Evolutionary conservation across 805 yeast species (phyloP).

Genomic region (Suhomyces pyralidae): DNA sequence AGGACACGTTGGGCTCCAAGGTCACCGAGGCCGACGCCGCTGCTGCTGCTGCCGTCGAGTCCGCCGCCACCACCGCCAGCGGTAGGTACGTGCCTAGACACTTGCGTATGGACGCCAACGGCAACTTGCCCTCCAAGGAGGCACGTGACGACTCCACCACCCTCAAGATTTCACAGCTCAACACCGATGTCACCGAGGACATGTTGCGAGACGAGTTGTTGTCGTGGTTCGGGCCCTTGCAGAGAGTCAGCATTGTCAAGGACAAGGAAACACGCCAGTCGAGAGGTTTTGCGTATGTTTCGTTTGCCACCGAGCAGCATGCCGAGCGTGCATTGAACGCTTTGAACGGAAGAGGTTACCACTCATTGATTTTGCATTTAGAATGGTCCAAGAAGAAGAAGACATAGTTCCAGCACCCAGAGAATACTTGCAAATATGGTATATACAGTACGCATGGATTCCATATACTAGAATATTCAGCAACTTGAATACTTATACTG

Average conservation of each 20-base stretch:
- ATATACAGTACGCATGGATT: too few relatives aligned
- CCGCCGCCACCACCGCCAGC: constrained; percentile 16
- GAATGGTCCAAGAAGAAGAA: constrained; percentile 49
- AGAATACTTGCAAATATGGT: too few relatives aligned
- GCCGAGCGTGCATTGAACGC: constrained; percentile 77
- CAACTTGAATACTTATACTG: too few relatives aligned
- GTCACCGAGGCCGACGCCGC: constrained; percentile 43
- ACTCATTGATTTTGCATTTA: constrained; percentile 67
- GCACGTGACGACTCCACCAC: constrained; percentile 83
- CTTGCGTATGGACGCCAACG: constrained; percentile 43
- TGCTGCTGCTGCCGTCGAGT: constrained; percentile 25
- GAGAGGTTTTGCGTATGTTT: constrained; percentile 93
- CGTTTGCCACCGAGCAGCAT: constrained; percentile 60
- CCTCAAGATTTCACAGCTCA: constrained; percentile 86
- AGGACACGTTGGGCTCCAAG: constrained; percentile 70
- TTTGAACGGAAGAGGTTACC: constrained; percentile 89
- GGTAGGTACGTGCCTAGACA: constrained; percentile 46
- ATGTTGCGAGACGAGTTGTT: constrained; percentile 71
- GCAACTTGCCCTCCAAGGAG: constrained; percentile 37
- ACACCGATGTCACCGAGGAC: constrained; percentile 78
- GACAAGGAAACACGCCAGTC: constrained; percentile 92
- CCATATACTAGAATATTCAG: too few relatives aligned
- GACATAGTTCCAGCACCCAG: too few relatives aligned
- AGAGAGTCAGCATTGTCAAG: constrained; percentile 80
- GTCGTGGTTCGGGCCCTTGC: constrained; percentile 61